A percentile compares a stretch with the other conserved stretches of the same genome.
phyloP scores from a whole-genome alignment of 805 yeast species.

The Candida awuae region DNA sequence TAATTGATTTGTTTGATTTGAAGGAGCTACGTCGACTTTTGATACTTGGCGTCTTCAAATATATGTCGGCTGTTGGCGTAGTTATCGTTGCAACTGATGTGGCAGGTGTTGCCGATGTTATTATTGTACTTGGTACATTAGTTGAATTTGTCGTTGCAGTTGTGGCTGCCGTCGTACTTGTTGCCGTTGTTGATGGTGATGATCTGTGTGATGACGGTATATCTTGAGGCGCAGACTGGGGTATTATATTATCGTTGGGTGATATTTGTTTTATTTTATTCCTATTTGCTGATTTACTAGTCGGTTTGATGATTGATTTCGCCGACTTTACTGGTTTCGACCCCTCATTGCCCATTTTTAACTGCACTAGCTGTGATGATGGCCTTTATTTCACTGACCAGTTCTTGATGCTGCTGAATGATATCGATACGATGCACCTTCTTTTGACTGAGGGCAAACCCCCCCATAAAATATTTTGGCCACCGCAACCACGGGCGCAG shows the following conservation, averaged over 20 bases:
- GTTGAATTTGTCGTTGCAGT: background rate
- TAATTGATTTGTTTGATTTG: background rate
- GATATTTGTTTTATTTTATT: too few relatives aligned
- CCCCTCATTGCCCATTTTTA: slow-evolving; percentile 51
- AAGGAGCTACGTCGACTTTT: slow-evolving; percentile 9
- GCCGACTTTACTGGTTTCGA: slow-evolving; percentile 27
- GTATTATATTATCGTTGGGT: too few relatives aligned
- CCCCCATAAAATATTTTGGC: too few relatives aligned
- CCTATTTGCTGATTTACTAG: too few relatives aligned
- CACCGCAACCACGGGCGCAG: too few relatives aligned
- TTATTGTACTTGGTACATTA: background rate
- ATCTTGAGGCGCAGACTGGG: too few relatives aligned
- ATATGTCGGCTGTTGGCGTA: too few relatives aligned
- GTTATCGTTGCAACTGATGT: too few relatives aligned
- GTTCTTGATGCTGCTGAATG: too few relatives aligned
- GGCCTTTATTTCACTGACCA: slow-evolving; percentile 64
- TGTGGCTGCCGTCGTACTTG: background rate
- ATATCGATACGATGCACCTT: too few relatives aligned
- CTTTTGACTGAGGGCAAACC: too few relatives aligned
- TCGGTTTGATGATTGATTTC: slow-evolving; percentile 20
- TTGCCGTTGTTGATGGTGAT: background rate
- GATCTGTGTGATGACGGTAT: too few relatives aligned
- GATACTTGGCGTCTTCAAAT: slow-evolving; percentile 1
- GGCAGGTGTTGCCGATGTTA: background rate
- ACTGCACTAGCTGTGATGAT: slow-evolving; percentile 43